Base-by-base conservation (phyloP, 73 alveolate genomes). In the Tetrahymena borealis region DNA sequence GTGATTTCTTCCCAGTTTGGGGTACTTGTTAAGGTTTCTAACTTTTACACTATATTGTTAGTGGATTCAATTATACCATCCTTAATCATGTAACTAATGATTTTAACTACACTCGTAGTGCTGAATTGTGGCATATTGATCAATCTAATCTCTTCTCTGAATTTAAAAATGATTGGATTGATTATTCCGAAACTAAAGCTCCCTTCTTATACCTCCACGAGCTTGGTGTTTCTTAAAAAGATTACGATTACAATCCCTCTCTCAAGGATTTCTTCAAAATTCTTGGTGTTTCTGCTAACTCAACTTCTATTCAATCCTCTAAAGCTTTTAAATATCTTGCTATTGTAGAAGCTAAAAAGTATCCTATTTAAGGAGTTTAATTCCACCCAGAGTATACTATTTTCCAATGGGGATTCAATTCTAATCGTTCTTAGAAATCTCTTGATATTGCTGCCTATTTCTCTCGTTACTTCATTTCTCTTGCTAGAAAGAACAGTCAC, bases 1-100 rank as follows among this genome's bases (percentile, higher is more conserved):
- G 98, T 3, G 94, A 77, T 78, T 33, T 32, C 42, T 91, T 40
- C 91, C 98, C 98, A 18, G 78, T 93, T 18, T 93, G 93, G 93
- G 98, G 95, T 0, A 79, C 90, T 13, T 96, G 98, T 92, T 78
- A 94, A 38, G 98, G 98, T 13, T 94, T 91, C 91, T 94, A 96
- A 91, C 39, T 91, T 24, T 40, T 96, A 28, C 94, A 77, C 32
- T 93, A 42, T 60, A 93, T 91, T 32, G 92, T 93, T 31, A 32
- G 94, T 35, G 93, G 90, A 6, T 90, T 91, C 12, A 79, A 91
- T n/a, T 60, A 60, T 28, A 60, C 85, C 2, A 60, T 60, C 35
- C 85, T 60, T 60, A 60, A 60, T 35, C 85, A 60, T 60, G 28
- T 60, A 24, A 60, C 85, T 2, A 60, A 60, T n/a, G 85, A 60